Conservation (phyloP, 352 stramenopile species). For the Thalassiosira hispida region DNA sequence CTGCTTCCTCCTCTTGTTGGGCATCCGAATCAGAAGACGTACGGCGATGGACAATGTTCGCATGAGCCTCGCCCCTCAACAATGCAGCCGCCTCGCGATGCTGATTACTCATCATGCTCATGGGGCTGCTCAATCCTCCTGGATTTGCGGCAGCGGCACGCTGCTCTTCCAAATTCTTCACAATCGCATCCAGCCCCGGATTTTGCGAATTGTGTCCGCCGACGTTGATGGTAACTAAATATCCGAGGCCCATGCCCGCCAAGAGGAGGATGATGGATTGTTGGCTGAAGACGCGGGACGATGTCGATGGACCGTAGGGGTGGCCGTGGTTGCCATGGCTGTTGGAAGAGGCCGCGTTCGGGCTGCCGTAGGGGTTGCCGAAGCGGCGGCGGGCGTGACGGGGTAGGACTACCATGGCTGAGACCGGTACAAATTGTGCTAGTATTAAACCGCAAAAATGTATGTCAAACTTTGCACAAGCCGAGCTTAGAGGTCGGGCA, state of each 20-base stretch:
- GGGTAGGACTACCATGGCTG: constrained; percentile 39
- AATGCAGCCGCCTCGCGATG: constrained; percentile 31
- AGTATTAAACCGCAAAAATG: too few relatives aligned
- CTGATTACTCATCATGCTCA: constrained; percentile 37
- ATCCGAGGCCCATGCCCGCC: constrained; percentile 64
- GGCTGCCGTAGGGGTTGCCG: constrained; percentile 18
- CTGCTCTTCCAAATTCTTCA: constrained; percentile 28
- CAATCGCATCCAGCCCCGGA: constrained; percentile 42
- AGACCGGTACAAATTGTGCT: background rate
- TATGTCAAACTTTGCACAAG: too few relatives aligned
- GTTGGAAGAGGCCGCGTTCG: background rate
- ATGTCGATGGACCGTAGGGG: background rate
- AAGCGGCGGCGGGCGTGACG: constrained; percentile 32
- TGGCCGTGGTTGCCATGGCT: background rate
- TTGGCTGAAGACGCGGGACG: background rate
- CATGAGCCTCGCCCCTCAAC: background rate
- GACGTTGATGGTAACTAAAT: constrained; percentile 36
- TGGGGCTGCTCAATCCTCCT: constrained; percentile 22
- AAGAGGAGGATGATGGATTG: constrained; percentile 58
- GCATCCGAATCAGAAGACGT: constrained; percentile 16
- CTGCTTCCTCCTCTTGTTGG: background rate
- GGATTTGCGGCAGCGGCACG: background rate
- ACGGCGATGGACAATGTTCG: background rate
- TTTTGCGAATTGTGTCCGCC: constrained; percentile 38
- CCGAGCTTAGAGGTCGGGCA: too few relatives aligned